phyloP scores from a whole-genome alignment of 352 stramenopile species.

The Thalassiosira hispida region DNA sequence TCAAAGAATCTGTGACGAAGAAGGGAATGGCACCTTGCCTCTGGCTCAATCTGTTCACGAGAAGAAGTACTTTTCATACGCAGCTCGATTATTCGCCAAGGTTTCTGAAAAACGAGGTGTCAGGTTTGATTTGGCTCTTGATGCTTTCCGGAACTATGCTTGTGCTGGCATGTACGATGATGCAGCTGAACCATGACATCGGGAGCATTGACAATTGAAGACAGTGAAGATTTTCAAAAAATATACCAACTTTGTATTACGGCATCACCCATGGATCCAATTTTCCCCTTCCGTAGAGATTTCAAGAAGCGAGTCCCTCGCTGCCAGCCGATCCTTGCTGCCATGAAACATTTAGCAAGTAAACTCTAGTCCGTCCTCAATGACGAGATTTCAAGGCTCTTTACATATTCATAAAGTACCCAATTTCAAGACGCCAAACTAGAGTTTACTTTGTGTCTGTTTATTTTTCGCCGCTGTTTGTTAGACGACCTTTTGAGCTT shows the following conservation, averaged over 20 bases:
- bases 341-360: not conserved
- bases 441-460: too few species aligned
- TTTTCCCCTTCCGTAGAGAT: slow-evolving; percentile 12
- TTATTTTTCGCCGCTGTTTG: too few species aligned
- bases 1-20: slow-evolving; percentile 25
- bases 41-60: slow-evolving; percentile 43
- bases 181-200: not conserved
- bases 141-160: slow-evolving; percentile 19
- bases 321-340: not conserved
- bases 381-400: too few species aligned
- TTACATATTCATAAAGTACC: too few species aligned
- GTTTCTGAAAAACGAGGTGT: not conserved
- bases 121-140: slow-evolving; percentile 5
- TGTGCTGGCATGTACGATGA: slow-evolving; percentile 28
- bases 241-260: slow-evolving; percentile 2
- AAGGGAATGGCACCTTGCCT: slow-evolving; percentile 18
- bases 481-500: too few species aligned
- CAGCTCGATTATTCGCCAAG: slow-evolving; percentile 36
- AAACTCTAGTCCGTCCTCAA: too few species aligned
- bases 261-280: slow-evolving; percentile 9
- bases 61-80: slow-evolving; percentile 57
- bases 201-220: slow-evolving; percentile 14
- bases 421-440: too few species aligned
- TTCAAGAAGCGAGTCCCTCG: not conserved
- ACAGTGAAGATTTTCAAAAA: slow-evolving; percentile 7